Evolutionary conservation across 2,329 filamentous ascomycete genomes (phyloP).

Genomic region (Fusarium udum): DNA sequence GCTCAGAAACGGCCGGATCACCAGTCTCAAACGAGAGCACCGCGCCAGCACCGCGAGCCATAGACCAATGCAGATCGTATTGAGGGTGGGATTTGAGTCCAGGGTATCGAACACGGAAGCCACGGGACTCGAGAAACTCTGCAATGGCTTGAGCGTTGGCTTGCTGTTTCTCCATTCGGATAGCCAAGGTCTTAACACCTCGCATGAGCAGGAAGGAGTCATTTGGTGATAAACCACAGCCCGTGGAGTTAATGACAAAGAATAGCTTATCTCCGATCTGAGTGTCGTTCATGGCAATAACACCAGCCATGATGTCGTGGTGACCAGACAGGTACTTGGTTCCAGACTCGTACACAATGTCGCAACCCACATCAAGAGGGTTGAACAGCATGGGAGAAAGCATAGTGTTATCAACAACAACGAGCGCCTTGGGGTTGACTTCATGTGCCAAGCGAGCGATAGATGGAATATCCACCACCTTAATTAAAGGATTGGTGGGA

Average conservation of each 20-base stretch:
- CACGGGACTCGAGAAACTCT: conserved; percentile 87
- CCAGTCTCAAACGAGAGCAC: conserved; percentile 97
- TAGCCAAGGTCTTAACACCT: conserved; percentile 94
- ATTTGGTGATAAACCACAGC: conserved; percentile 92
- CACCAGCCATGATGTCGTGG: conserved; percentile 98
- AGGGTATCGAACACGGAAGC: conserved; percentile 95
- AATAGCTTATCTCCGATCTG: conserved; percentile 87
- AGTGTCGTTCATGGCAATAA: conserved; percentile 88
- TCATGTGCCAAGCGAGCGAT: conserved; percentile 82
- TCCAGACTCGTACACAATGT: conserved; percentile 96
- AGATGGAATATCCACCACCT: conserved; percentile 89
- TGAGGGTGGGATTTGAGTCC: conserved; percentile 95
- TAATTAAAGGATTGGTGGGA: conserved; percentile 97
- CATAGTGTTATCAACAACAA: conserved; percentile 99
- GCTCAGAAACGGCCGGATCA: conserved; percentile 81
- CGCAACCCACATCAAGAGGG: conserved; percentile 91
- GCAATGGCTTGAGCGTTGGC: conserved; percentile 90
- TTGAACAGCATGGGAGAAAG: conserved; percentile 94
- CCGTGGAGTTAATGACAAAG: conserved; percentile 96
- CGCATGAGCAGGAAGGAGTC: conserved; percentile 96
- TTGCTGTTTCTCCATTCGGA: conserved; percentile 99
- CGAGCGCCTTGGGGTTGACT: conserved; percentile 79
- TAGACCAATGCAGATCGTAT: conserved; percentile 94
- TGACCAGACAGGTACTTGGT: conserved; percentile 98
- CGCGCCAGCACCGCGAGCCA: conserved; percentile 92